A percentile compares a stretch with the other conserved stretches of the same genome.
Evolutionary conservation across 768 basidiomycete species (phyloP).

Genomic region (Pleurotus ostreatus): DNA sequence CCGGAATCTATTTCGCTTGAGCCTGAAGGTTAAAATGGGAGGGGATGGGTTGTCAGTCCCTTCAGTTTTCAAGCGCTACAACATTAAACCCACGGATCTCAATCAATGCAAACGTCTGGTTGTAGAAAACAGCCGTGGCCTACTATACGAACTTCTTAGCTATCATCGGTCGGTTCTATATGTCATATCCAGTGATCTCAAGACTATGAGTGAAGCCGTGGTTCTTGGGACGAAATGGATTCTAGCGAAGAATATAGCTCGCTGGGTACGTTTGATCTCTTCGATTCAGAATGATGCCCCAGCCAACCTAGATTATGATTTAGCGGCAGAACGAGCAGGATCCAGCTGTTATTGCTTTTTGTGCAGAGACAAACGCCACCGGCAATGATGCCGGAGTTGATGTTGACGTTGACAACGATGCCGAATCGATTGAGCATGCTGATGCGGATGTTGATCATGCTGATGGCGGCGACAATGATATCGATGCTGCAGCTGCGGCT

Average conservation of each 20-base stretch:
- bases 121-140: not conserved
- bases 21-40: not conserved
- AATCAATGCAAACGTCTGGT: not conserved
- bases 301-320: not conserved
- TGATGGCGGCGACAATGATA: not conserved
- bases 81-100: not conserved
- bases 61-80: not conserved
- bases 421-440: not conserved
- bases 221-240: conserved; percentile 21
- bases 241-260: conserved; percentile 16
- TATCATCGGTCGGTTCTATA: conserved; percentile 17
- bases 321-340: conserved; percentile 4
- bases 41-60: not conserved
- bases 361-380: not conserved
- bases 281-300: not conserved
- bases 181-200: conserved; percentile 18
- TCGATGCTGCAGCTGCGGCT: not conserved
- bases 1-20: conserved; percentile 12
- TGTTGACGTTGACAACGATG: not conserved
- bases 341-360: not conserved
- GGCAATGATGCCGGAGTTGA: not conserved
- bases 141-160: conserved; percentile 11
- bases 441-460: not conserved
- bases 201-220: conserved; percentile 10
- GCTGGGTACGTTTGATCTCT: conserved; percentile 16